phyloP scores from a whole-genome alignment of 257 asterid genomes.

The Solanum appendiculatum region DNA sequence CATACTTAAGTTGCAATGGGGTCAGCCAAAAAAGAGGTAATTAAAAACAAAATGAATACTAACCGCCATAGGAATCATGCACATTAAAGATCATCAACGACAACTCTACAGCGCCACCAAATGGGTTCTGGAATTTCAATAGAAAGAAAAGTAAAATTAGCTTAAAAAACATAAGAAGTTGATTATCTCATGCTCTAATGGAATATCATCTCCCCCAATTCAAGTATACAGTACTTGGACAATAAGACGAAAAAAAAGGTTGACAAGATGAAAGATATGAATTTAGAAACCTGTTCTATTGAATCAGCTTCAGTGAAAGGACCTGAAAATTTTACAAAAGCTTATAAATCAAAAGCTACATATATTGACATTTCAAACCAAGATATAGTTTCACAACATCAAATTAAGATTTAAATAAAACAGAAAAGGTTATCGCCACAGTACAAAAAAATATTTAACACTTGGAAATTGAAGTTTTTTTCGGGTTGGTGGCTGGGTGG shows the following conservation, averaged over 20 bases:
- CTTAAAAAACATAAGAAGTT: neutral
- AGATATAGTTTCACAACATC: neutral
- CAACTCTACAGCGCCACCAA: conserved; percentile 35
- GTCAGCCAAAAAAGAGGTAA: neutral
- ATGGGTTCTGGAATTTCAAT: conserved; percentile 41
- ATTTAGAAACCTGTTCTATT: conserved; percentile 44
- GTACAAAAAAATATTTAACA: neutral
- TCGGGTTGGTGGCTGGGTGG: neutral
- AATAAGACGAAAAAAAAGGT: neutral
- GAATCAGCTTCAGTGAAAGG: conserved; percentile 52
- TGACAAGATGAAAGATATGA: neutral
- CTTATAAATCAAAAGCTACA: neutral
- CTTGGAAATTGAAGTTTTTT: neutral
- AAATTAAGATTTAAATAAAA: neutral
- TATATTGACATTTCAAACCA: neutral
- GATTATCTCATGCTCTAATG: neutral
- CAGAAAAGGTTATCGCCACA: neutral
- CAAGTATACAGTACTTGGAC: neutral
- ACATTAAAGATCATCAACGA: conserved; percentile 58
- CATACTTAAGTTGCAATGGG: neutral
- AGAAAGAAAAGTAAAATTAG: neutral
- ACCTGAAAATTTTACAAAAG: conserved; percentile 25
- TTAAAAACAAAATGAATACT: conserved; percentile 7
- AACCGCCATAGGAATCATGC: conserved; percentile 62
- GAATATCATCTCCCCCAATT: neutral